These are phyloP conservation scores for Tanacetum coccineum DNA, from an alignment of 129 eudicot genomes.

Conservation along the genomic window DNA sequence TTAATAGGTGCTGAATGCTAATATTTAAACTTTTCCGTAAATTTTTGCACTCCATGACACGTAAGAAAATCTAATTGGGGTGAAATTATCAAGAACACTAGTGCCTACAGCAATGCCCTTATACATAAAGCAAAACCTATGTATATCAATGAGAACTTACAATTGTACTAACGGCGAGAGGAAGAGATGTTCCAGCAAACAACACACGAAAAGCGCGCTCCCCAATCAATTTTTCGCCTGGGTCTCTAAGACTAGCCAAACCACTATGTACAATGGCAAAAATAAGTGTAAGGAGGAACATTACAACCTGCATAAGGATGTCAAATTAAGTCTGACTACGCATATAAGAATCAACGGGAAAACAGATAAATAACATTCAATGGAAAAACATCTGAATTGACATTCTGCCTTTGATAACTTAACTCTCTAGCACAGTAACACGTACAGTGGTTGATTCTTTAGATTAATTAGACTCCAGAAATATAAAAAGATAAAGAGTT, in stretches of 20 bases:
- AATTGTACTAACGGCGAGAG: conserved; percentile 88
- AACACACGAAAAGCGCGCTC: conserved; percentile 97
- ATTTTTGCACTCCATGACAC: no score
- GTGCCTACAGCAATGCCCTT: not conserved
- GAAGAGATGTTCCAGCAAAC: conserved; percentile 92
- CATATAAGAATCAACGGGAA: not conserved
- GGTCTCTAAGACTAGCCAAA: conserved; percentile 90
- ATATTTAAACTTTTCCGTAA: no score
- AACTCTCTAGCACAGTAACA: no score
- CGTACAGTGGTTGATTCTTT: no score
- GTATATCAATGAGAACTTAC: conserved; percentile 44
- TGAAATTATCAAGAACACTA: not conserved
- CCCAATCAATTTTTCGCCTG: conserved; percentile 90
- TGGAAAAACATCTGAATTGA: no score
- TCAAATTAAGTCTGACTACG: not conserved
- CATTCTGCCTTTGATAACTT: not conserved
- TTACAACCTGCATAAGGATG: conserved; percentile 60
- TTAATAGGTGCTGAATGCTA: no score
- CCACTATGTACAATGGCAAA: conserved; percentile 96
- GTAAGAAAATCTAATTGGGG: not conserved
- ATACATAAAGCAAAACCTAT: not conserved
- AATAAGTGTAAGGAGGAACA: conserved; percentile 76
- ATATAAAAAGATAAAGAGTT: no score
- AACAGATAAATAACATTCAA: not conserved
- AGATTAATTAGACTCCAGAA: no score